Evolutionary conservation across 139 green algal species (phyloP).

Genomic region (Chlamydomonas sp.): DNA sequence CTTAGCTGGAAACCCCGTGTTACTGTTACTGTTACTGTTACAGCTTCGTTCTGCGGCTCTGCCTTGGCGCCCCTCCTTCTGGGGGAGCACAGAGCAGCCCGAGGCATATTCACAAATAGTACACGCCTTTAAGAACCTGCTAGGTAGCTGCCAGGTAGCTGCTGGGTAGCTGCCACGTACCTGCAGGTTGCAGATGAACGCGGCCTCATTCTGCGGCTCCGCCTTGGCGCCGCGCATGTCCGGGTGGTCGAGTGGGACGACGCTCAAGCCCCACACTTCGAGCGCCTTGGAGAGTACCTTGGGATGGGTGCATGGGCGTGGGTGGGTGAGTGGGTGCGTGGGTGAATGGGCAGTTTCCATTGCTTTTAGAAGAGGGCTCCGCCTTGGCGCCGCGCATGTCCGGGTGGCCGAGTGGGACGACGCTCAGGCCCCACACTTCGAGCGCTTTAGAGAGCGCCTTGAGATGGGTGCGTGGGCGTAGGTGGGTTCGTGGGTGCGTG

Average conservation of each 20-base stretch:
- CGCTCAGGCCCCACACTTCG: slow-evolving; percentile 54
- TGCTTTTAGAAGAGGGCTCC: no score
- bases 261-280: slow-evolving; percentile 54
- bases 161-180: no score
- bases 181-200: slow-evolving; percentile 80
- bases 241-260: slow-evolving; percentile 27
- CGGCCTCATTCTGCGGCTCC: slow-evolving; percentile 46
- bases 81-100: no score
- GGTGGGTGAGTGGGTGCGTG: no score
- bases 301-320: no score
- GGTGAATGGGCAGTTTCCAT: no score
- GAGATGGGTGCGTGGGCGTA: no score
- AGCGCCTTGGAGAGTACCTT: slow-evolving; percentile 68
- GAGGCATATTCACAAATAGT: neutral
- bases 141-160: no score
- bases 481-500: no score
- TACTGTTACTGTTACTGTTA: no score
- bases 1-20: no score
- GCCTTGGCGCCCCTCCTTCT: slow-evolving; percentile 13
- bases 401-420: slow-evolving; percentile 26
- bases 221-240: slow-evolving; percentile 15
- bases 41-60: slow-evolving; percentile 42
- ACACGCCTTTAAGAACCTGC: neutral
- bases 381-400: slow-evolving; percentile 15
- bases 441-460: slow-evolving; percentile 67